These are phyloP conservation scores for Fusarium sp. DNA, from an alignment of 2,329 filamentous ascomycete genomes.

Conservation along the genomic window DNA sequence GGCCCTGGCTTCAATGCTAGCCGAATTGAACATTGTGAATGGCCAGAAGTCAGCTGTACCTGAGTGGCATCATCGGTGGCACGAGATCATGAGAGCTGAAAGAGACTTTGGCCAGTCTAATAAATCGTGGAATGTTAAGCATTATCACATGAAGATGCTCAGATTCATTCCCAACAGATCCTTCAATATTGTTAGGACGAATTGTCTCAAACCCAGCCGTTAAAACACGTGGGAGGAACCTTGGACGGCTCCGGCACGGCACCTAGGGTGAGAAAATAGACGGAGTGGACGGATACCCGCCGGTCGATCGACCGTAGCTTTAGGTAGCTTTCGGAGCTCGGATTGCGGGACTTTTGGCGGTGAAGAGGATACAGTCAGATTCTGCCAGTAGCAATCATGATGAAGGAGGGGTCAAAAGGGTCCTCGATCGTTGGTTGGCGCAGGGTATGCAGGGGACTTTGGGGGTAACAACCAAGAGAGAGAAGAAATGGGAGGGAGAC, in stretches of 20 bases:
- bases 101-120: background rate
- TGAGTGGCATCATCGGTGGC: background rate
- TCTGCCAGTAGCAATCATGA: constrained; percentile 31
- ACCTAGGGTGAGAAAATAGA: constrained; percentile 1
- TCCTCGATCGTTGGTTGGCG: constrained; percentile 18
- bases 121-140: background rate
- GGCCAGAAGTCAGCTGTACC: background rate
- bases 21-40: background rate
- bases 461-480: background rate
- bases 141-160: background rate
- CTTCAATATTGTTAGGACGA: background rate
- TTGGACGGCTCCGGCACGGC: background rate
- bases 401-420: constrained; percentile 18
- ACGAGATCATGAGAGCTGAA: constrained; percentile 2
- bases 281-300: background rate
- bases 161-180: background rate
- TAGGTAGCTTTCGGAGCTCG: background rate
- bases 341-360: constrained; percentile 14
- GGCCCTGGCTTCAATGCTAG: background rate
- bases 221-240: constrained; percentile 26
- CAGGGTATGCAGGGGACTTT: constrained; percentile 14
- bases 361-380: constrained; percentile 1
- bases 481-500: constrained; percentile 4
- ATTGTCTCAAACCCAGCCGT: constrained; percentile 19
- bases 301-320: background rate